phyloP scores from a whole-genome alignment of 2,329 filamentous ascomycete genomes.

The Diaporthe citrichinensis region DNA sequence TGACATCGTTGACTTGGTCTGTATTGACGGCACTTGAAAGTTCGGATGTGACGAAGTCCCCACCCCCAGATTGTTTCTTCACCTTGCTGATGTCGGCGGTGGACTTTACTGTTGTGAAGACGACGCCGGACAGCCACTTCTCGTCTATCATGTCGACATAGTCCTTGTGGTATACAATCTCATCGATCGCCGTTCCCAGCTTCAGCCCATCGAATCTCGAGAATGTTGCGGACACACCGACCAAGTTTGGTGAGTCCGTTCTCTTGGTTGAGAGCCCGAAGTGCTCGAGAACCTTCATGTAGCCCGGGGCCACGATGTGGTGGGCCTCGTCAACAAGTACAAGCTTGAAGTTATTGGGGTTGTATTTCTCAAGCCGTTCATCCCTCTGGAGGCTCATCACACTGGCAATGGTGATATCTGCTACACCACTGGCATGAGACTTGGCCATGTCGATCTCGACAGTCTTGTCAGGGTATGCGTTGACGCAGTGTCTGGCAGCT shows the following conservation, averaged over 20 bases:
- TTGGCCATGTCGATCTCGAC: constrained; percentile 95
- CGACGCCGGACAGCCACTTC: constrained; percentile 91
- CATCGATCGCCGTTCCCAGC: constrained; percentile 88
- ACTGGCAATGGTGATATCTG: constrained; percentile 95
- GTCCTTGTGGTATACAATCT: constrained; percentile 94
- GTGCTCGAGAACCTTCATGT: constrained; percentile 81
- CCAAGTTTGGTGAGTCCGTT: constrained; percentile 73
- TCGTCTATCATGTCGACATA: constrained; percentile 81
- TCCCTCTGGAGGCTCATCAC: constrained; percentile 86
- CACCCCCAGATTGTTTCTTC: constrained; percentile 70
- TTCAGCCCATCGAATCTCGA: constrained; percentile 86
- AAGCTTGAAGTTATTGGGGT: constrained; percentile 85
- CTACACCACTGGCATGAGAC: constrained; percentile 80
- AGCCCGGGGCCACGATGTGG: constrained; percentile 90
- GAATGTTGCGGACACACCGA: constrained; percentile 87
- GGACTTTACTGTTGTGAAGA: constrained; percentile 93
- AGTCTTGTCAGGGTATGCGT: constrained; percentile 82
- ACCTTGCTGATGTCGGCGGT: constrained; percentile 84
- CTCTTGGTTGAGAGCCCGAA: constrained; percentile 75
- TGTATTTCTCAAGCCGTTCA: constrained; percentile 84
- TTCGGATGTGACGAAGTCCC: constrained; percentile 85
- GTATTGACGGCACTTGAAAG: constrained; percentile 90
- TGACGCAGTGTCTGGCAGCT: constrained; percentile 86
- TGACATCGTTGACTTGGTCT: constrained; percentile 82
- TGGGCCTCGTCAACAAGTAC: constrained; percentile 96